Conservation (phyloP, 352 stramenopile genomes). For the Blastocystis sp. region DNA sequence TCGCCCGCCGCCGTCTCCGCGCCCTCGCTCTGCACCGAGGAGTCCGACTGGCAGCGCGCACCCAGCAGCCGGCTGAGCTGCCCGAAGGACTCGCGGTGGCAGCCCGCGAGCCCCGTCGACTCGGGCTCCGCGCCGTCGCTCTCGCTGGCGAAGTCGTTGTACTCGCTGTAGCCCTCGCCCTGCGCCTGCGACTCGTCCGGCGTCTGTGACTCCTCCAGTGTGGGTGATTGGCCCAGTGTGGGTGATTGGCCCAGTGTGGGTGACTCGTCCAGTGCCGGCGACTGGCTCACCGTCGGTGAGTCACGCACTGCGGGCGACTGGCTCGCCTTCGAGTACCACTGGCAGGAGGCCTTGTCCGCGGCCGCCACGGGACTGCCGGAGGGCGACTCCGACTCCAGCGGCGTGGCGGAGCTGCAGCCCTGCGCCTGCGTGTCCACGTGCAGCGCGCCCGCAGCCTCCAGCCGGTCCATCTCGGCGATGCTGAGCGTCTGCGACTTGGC, state of each 20-base stretch:
- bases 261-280: no score
- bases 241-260: no score
- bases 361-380: not conserved
- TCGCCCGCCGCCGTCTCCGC: not conserved
- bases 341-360: not conserved
- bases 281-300: no score
- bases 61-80: not conserved
- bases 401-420: not conserved
- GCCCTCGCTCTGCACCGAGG: not conserved
- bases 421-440: not conserved
- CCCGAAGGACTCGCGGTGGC: not conserved
- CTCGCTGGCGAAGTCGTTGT: slow-evolving; percentile 2
- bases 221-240: no score
- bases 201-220: not conserved
- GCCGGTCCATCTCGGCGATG: not conserved
- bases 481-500: slow-evolving; percentile 28
- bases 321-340: not conserved
- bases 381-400: not conserved
- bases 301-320: no score
- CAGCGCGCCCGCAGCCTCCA: not conserved
- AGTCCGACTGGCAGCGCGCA: not conserved
- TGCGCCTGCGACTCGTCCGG: not conserved
- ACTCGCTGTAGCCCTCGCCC: not conserved
- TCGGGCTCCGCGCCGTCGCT: not conserved
- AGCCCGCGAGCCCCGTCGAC: not conserved